Conservation (phyloP, 495 filamentous ascomycete species). For the Extremus antarcticus region DNA sequence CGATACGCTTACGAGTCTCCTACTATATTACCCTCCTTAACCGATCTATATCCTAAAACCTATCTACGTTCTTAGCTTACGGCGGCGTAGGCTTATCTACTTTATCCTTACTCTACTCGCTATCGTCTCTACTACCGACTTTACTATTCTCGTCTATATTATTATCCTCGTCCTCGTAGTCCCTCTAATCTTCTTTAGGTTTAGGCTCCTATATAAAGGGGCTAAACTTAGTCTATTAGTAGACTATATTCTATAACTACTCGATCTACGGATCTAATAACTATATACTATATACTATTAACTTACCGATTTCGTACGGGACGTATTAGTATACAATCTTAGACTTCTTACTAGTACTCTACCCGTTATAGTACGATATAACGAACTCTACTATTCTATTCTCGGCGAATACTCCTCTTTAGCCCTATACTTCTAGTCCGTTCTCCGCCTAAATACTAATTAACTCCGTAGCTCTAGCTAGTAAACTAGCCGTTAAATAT, state of each 20-base stretch:
- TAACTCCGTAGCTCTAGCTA: conserved; percentile 23
- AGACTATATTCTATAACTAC: neutral
- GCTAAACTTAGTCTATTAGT: neutral
- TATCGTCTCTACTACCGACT: no score
- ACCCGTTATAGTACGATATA: conserved; percentile 10
- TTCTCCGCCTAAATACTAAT: conserved; percentile 19
- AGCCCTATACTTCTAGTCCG: neutral
- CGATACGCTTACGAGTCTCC: no score
- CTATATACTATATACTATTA: conserved; percentile 12
- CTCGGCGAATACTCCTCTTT: conserved; percentile 4
- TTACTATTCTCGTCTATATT: no score
- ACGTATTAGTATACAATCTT: conserved; percentile 17
- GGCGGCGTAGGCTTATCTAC: no score
- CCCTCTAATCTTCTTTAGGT: no score
- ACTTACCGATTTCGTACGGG: conserved; percentile 13
- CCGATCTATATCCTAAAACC: no score
- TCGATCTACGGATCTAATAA: conserved; percentile 2
- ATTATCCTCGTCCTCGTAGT: no score
- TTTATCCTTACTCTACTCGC: no score
- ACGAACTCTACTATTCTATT: conserved; percentile 9
- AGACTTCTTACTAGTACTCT: neutral
- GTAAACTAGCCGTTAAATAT: conserved; percentile 24
- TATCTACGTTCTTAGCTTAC: no score
- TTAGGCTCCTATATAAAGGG: no score
- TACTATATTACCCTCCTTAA: no score